Conservation (phyloP, 208 protist species). For the Zelonia costaricensis region DNA sequence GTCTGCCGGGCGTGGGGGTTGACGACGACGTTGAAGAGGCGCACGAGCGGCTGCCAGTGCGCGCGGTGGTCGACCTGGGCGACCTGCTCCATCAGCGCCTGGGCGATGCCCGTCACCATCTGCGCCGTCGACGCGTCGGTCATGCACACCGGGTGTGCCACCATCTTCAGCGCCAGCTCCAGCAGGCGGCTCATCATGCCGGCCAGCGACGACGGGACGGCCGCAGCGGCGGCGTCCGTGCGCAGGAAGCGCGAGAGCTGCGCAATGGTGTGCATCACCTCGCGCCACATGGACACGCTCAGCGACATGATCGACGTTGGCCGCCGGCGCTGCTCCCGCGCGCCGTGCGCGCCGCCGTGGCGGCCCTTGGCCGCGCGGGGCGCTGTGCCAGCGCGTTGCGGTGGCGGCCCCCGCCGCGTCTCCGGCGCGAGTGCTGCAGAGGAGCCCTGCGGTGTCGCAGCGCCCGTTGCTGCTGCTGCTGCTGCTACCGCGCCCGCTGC, state of each 20-base stretch:
- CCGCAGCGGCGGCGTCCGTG: not conserved
- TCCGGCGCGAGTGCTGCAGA: too few species aligned
- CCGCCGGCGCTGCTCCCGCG: conserved; percentile 1
- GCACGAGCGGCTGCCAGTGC: conserved; percentile 72
- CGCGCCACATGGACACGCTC: conserved; percentile 81
- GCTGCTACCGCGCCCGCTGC: not conserved
- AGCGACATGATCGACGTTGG: conserved; percentile 66
- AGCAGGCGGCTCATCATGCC: conserved; percentile 69
- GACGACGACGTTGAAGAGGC: conserved; percentile 80
- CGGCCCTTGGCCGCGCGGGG: not conserved
- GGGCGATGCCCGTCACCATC: conserved; percentile 31
- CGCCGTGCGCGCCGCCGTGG: not conserved
- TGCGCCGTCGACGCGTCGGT: conserved; percentile 54
- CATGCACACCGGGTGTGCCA: conserved; percentile 75
- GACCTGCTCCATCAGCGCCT: conserved; percentile 33
- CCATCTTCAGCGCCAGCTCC: conserved; percentile 82
- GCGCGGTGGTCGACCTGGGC: conserved; percentile 32
- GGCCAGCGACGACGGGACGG: conserved; percentile 6
- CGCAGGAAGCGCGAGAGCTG: conserved; percentile 37
- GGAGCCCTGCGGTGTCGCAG: not conserved
- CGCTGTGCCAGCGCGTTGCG: not conserved
- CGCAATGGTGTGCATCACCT: conserved; percentile 82
- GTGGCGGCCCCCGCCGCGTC: too few species aligned
- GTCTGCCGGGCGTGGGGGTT: conserved; percentile 65
- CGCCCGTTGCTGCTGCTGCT: not conserved